Conservation (phyloP, 73 alveolate species). For the Paramecium sonneborni region DNA sequence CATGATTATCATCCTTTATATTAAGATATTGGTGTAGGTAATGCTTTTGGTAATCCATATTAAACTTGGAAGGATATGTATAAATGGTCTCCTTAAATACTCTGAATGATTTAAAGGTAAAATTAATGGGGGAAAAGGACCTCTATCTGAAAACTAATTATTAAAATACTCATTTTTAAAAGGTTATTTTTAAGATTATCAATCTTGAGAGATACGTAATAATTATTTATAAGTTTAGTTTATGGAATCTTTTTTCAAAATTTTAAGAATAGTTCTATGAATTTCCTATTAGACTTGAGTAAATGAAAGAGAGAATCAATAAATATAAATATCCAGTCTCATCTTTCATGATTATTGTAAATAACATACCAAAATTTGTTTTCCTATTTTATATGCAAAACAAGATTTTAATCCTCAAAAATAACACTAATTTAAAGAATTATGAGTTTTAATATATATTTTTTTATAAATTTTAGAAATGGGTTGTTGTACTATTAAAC, state of each 20-base stretch:
- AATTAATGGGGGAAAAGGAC: slow-evolving; percentile 51
- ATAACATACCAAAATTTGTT: background rate
- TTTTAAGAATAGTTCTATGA: background rate
- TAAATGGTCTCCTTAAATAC: slow-evolving; percentile 42
- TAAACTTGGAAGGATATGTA: slow-evolving; percentile 61
- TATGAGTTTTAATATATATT: background rate
- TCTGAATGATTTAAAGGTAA: slow-evolving; percentile 56
- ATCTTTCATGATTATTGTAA: slow-evolving; percentile 35
- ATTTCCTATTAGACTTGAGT: background rate
- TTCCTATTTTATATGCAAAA: background rate
- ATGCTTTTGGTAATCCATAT: slow-evolving; percentile 55
- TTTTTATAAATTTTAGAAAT: background rate
- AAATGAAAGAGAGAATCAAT: slow-evolving; percentile 34
- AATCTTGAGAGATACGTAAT: slow-evolving; percentile 45
- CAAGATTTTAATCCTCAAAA: background rate
- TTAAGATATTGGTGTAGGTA: slow-evolving; percentile 61
- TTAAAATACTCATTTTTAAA: slow-evolving; percentile 47
- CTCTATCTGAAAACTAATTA: slow-evolving; percentile 65
- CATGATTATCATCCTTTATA: slow-evolving; percentile 38
- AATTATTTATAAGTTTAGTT: background rate
- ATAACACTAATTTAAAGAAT: background rate
- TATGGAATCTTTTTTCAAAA: slow-evolving; percentile 57
- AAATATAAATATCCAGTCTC: slow-evolving; percentile 12
- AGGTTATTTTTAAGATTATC: slow-evolving; percentile 46
- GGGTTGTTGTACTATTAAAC: background rate